Percentiles rank a stretch among this genome's conserved stretches.
These are phyloP conservation scores for Chrysanthemum seticuspe DNA, from an alignment of 129 eudicot species.

Conservation along the genomic window DNA sequence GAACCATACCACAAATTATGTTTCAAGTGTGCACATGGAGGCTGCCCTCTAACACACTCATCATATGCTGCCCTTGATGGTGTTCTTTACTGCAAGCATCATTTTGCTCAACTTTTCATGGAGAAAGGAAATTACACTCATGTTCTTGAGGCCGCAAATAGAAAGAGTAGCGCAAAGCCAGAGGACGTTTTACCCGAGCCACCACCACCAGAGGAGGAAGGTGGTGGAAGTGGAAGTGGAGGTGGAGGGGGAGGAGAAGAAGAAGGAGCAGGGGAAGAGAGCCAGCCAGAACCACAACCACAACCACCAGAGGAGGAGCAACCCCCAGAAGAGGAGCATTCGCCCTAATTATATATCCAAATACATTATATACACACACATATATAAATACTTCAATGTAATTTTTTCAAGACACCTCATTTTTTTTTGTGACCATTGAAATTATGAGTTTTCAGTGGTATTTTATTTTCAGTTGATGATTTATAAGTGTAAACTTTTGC, in stretches of 20 bases:
- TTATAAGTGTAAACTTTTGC: constrained; percentile 17
- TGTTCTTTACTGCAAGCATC: constrained; percentile 82
- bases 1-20: constrained; percentile 83
- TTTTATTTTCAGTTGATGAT: constrained; percentile 18
- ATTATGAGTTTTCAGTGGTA: constrained; percentile 26
- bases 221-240: constrained; percentile 26
- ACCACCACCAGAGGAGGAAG: constrained; percentile 23
- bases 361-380: constrained; percentile 28
- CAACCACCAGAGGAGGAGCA: constrained; percentile 24
- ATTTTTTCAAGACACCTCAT: constrained; percentile 14
- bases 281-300: constrained; percentile 31
- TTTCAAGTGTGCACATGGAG: constrained; percentile 97
- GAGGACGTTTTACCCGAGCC: constrained; percentile 31
- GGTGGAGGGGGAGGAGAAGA: constrained; percentile 15
- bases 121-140: constrained; percentile 90
- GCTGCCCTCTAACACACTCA: constrained; percentile 95
- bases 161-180: constrained; percentile 38
- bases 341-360: constrained; percentile 12
- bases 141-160: constrained; percentile 79
- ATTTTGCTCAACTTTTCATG: constrained; percentile 92
- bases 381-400: constrained; percentile 20
- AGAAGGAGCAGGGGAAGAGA: constrained; percentile 18
- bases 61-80: constrained; percentile 94
- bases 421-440: constrained; percentile 28
- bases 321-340: constrained; percentile 30